Base-by-base conservation (phyloP, 169 alveolate species). In the Besnoitia besnoiti region DNA sequence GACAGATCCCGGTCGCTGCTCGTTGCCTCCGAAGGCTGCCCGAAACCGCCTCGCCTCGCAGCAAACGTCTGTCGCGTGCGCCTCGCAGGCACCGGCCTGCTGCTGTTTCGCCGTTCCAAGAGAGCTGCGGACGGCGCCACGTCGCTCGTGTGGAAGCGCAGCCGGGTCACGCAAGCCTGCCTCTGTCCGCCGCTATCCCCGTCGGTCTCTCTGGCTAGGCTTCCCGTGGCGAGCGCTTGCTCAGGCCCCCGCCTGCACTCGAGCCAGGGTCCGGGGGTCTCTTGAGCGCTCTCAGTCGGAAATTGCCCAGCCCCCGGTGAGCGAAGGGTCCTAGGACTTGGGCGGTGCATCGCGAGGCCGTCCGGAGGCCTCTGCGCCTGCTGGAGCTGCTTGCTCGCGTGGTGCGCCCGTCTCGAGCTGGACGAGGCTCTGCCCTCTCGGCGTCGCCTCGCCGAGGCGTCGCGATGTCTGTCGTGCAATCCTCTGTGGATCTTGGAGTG, bases 401-500 rank as follows among this genome's bases (percentile, higher is more conserved):
- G 12, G 33, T 5, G 67, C 24, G 5, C 24, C 30, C 67, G 12
- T 5, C 67, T 21, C 67, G 67, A 55, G 30, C 12, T n/a, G 3
- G 67, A 55, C 33, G 33, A 55, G 27, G 33, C 67, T 5, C 33
- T n/a, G 30, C 59, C 59, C 24, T 55, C 67, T 55, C 67, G 12
- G 30, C 67, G 27, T 55, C 67, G 12, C n/a, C 67, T 5, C 67
- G 67, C 24, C 67, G 67, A 55, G 30, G 67, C 67, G 67, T 55
- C 67, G n/a, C 67, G 8, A 37, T 27, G 82, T 42, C n/a, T 5
- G 3, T n/a, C 24, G 40, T 73, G 8, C n/a, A n/a, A n/a, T n/a
- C 46, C 82, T 19, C 82, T 19, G 39, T 42, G 39, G n/a, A 73
- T 73, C 49, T 89, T 89, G 77, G 84, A 51, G 76, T 75, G 62